Evolutionary conservation across 2,329 filamentous ascomycete species (phyloP).

Genomic region (Fusarium metavorans): DNA sequence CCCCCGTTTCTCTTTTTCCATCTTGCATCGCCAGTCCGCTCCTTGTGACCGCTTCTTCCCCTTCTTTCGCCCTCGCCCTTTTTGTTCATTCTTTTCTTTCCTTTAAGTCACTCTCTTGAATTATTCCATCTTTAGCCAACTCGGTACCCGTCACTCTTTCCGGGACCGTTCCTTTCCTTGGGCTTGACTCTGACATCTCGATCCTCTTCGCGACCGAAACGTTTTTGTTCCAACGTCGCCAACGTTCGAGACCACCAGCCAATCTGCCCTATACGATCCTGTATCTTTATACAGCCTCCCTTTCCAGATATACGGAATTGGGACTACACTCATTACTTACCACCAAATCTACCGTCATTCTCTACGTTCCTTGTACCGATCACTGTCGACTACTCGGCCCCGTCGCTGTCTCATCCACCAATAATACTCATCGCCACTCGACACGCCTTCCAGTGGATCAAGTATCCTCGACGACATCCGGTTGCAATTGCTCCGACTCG

Average conservation of each 20-base stretch:
- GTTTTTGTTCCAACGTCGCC: conserved; percentile 32
- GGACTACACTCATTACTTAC: conserved; percentile 50
- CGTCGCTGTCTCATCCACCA: conserved; percentile 19
- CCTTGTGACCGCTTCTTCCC: conserved; percentile 56
- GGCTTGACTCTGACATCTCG: conserved; percentile 46
- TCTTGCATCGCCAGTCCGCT: conserved; percentile 50
- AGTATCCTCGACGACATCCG: conserved; percentile 33
- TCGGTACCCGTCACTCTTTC: conserved; percentile 65
- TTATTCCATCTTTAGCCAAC: conserved; percentile 48
- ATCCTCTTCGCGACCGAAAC: conserved; percentile 31
- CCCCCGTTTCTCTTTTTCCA: conserved; percentile 53
- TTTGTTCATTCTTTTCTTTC: conserved; percentile 60
- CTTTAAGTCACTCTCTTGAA: conserved; percentile 66
- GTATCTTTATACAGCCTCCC: conserved; percentile 26
- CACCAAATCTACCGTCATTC: conserved; percentile 36
- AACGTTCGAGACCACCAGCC: conserved; percentile 37
- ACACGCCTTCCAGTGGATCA: conserved; percentile 27
- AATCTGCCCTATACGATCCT: conserved; percentile 35
- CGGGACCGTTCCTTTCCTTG: conserved; percentile 60
- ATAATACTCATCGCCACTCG: conserved; percentile 24
- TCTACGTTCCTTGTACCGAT: conserved; percentile 36
- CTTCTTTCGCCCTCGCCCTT: conserved; percentile 49
- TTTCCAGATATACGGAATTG: conserved; percentile 37
- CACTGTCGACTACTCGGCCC: conserved; percentile 23
- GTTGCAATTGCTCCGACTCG: conserved; percentile 18